Evolutionary conservation across 1,139 yeast species (phyloP), one percentile per base, ranked within the genome.

Genomic region (Lodderomyces parapsilosis): DNA sequence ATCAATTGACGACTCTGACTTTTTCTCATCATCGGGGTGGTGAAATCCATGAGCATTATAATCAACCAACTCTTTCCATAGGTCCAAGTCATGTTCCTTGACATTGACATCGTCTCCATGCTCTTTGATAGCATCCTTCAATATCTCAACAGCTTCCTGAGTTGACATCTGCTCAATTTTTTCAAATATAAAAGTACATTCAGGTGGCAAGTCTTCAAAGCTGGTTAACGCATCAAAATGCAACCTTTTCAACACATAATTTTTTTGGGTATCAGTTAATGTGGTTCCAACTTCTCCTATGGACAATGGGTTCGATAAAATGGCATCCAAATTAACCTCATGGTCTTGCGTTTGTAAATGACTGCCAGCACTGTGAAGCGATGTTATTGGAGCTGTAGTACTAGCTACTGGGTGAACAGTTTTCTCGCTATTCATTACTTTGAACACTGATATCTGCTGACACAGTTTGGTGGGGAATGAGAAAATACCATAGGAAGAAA

Each of bases 101-200:
- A 36, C 52, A 43, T 2, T 63, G 20, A 56, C 54, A 48, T 62
- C 66, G 35, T 45, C 52, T 8, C 49, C 46, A 39, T 52, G 60
- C 9, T 56, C 57, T 4, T 41, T 46, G 24, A 59, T 11, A 2
- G 58, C 49, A 9, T 54, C 51, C 37, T 51, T 41, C 30, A 63
- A 47, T 19, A 58, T 50, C 14, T 49, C 49, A 6, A 63, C 30
- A 1, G 67, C 57, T 38, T 65, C 68, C 4, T 48, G 49, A 9
- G 48, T 48, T 1, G 52, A 10, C 41, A 65, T 44, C 17, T 43
- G 39, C 46, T 58, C 62, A 33, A 64, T 56, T 41, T 65, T 62
- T 45, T 63, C 67, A 43, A 66, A 53, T 58, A 64, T 59, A 46
- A 63, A 61, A 4, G 62, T 45, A 4, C 60, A 66, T 7, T 49